Base-by-base conservation (phyloP, 208 protist species). In the Crithidia acanthocephali region DNA sequence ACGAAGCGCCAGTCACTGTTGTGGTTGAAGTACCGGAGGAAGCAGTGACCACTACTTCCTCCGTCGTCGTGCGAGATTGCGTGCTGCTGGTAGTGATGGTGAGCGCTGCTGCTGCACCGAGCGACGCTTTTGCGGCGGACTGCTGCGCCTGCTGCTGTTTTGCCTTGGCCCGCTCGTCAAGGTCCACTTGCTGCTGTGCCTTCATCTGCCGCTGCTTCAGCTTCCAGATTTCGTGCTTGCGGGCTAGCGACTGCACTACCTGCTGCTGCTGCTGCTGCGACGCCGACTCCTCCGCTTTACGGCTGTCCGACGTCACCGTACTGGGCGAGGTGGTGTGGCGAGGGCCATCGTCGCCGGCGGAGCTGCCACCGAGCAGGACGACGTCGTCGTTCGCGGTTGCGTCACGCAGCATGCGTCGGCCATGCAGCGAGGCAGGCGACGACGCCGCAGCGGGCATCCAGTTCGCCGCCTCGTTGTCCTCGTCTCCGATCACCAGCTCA, bases 141-240 rank as follows among this genome's bases (percentile, higher is more conserved):
- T 27, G 35, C 44, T 18, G 50, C n/a, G n/a, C 13, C 40, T 25
- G 9, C 53, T 66, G 47, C 56, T 76, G 63, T 23, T 70, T 65
- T 15, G 55, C 56, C 64, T 69, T 75, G 27, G 69, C 68, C 7
- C 56, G 65, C 2, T 68, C 61, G 27, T 76, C 72, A 20, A 64
- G 44, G 6, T 76, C 59, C 33, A 86, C 69, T 35, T 74, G 64
- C 69, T 72, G 47, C 69, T 91, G 74, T 18, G 79, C 79, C 62
- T 76, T 75, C 16, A 85, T 33, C 30, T 90, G 80, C 9, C 79
- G 75, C 70, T 94, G 86, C 50, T 84, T 76, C 58, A 94, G 70
- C 55, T 89, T 87, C 87, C 88, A 91, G 5, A 96, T 86, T 53
- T 96, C 85, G 40, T 93, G 88, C 53, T 88, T 88, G n/a, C 91